Percentiles rank a stretch among this genome's conserved stretches.
Evolutionary conservation across 768 basidiomycete genomes (phyloP).

Genomic region (Hydnomerulius pinastri): DNA sequence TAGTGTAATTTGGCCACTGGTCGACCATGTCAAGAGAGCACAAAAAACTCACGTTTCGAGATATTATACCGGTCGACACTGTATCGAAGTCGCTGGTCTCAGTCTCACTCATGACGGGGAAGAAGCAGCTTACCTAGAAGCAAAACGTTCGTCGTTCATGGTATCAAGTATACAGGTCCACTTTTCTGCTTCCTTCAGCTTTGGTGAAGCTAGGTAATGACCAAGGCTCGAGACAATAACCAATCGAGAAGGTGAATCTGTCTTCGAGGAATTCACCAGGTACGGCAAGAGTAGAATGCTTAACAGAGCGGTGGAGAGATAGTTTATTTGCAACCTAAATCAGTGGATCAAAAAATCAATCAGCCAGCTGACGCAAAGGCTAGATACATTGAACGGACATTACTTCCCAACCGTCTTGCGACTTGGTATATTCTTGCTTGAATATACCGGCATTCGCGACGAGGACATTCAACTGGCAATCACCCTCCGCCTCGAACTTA

Average conservation of each 20-base stretch:
- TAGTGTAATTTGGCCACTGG: constrained; percentile 9
- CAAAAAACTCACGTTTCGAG: constrained; percentile 25
- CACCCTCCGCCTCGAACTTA: constrained; percentile 25
- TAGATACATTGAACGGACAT: constrained; percentile 30
- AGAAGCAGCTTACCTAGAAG: constrained; percentile 16
- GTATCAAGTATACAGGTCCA: constrained; percentile 23
- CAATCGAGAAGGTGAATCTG: constrained; percentile 26
- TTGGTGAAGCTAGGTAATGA: constrained; percentile 18
- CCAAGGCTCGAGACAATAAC: constrained; percentile 34
- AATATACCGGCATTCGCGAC: constrained; percentile 34
- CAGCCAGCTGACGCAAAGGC: not conserved
- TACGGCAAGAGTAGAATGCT: constrained; percentile 36
- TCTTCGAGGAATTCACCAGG: constrained; percentile 25
- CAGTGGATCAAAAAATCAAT: not conserved
- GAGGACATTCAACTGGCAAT: constrained; percentile 28
- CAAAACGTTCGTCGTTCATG: constrained; percentile 25
- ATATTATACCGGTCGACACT: constrained; percentile 22
- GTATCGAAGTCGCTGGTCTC: not conserved
- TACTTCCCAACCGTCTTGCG: constrained; percentile 50
- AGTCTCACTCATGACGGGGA: not conserved
- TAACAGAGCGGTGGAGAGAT: constrained; percentile 34
- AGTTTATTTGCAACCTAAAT: constrained; percentile 38
- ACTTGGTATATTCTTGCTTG: constrained; percentile 21
- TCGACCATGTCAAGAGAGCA: not conserved
- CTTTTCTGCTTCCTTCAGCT: constrained; percentile 2